Percentiles rank a stretch among this genome's conserved stretches.
These are phyloP conservation scores for Venturiaceae sp. DNA, from an alignment of 2,329 filamentous ascomycete species.

Conservation along the genomic window DNA sequence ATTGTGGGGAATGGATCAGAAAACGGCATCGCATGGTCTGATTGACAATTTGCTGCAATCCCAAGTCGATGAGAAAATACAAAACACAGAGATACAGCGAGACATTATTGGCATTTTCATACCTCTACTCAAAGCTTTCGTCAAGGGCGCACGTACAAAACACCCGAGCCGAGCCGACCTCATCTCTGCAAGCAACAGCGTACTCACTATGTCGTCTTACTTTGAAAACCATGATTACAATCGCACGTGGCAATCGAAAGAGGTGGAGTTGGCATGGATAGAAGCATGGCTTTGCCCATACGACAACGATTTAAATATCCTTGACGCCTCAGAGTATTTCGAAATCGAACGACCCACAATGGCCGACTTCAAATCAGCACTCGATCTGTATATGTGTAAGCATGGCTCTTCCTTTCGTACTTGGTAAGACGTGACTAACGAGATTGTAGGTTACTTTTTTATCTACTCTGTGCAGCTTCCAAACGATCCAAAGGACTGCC, in stretches of 20 bases:
- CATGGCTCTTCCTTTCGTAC: background rate
- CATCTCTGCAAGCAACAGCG: slow-evolving; percentile 35
- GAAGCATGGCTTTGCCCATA: slow-evolving; percentile 37
- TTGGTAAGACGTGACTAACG: background rate
- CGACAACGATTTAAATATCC: slow-evolving; percentile 24
- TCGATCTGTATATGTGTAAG: slow-evolving; percentile 24
- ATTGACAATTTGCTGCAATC: slow-evolving; percentile 44
- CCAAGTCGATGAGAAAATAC: slow-evolving; percentile 37
- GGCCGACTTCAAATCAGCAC: slow-evolving; percentile 20
- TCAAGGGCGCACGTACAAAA: slow-evolving; percentile 39
- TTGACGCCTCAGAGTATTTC: slow-evolving; percentile 17
- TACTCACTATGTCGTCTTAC: slow-evolving; percentile 40
- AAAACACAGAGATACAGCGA: slow-evolving; percentile 27
- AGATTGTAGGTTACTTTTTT: slow-evolving; percentile 26
- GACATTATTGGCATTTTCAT: slow-evolving; percentile 46
- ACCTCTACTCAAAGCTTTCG: slow-evolving; percentile 39
- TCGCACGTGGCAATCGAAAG: slow-evolving; percentile 36
- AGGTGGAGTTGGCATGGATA: slow-evolving; percentile 35
- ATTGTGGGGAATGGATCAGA: slow-evolving; percentile 45
- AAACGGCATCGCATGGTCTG: slow-evolving; percentile 43
- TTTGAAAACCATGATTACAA: slow-evolving; percentile 41
- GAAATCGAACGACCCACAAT: slow-evolving; percentile 23
- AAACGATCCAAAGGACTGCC: slow-evolving; percentile 37
- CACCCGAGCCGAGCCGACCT: slow-evolving; percentile 32
- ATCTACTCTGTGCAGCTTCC: slow-evolving; percentile 38